Percentiles rank a stretch among this genome's conserved stretches.
phyloP scores from a whole-genome alignment of 1,284 basidiomycete genomes.

The Hemileia vastatrix region DNA sequence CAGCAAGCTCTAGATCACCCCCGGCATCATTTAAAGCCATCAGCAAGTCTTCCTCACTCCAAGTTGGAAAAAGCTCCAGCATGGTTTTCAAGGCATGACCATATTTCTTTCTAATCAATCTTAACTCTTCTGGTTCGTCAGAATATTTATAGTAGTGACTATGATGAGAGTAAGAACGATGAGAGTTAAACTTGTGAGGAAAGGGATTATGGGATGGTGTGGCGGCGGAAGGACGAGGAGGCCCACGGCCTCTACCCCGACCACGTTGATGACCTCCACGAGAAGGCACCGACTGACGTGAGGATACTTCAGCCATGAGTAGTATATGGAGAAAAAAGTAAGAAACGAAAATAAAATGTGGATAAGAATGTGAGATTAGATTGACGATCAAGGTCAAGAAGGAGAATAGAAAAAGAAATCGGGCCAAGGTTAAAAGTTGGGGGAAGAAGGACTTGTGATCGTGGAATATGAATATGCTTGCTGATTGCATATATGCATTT shows the following conservation, averaged over 20 bases:
- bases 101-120: conserved; percentile 20
- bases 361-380: no score
- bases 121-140: conserved; percentile 22
- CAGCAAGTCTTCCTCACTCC: conserved; percentile 69
- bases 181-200: conserved; percentile 10
- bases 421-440: no score
- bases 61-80: conserved; percentile 63
- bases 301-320: conserved; percentile 23
- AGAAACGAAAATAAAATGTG: no score
- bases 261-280: conserved; percentile 21
- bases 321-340: neutral
- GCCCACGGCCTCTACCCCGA: conserved; percentile 16
- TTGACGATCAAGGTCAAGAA: no score
- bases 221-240: neutral
- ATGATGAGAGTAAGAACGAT: conserved; percentile 3
- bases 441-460: no score
- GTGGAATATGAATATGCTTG: no score
- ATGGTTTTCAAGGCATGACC: conserved; percentile 20
- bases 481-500: no score
- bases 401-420: no score
- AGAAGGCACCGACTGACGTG: no score
- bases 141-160: neutral
- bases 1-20: conserved; percentile 66
- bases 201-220: conserved; percentile 7
- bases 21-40: conserved; percentile 61